Evolutionary conservation across 2,329 filamentous ascomycete genomes (phyloP).

Genomic region (Triangularia verruculosa): DNA sequence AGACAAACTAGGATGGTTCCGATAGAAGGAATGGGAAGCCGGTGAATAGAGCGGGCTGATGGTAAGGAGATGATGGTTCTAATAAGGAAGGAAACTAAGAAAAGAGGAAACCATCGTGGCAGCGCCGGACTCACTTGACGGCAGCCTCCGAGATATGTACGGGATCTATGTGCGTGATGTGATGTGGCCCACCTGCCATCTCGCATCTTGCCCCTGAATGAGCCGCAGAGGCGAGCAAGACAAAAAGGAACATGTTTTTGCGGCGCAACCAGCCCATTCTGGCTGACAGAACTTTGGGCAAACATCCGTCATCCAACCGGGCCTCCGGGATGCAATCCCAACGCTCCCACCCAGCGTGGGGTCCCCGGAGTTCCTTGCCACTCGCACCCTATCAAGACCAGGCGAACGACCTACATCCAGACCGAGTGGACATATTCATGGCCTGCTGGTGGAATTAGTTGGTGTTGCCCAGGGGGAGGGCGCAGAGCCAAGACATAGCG

Average conservation of each 20-base stretch:
- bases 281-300: constrained; percentile 6
- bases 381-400: constrained; percentile 12
- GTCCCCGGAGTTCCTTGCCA: constrained; percentile 5
- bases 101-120: constrained; percentile 7
- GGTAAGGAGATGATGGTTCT: not conserved
- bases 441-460: not conserved
- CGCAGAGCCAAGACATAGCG: constrained; percentile 9
- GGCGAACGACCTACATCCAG: not conserved
- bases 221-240: constrained; percentile 13
- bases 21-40: not conserved
- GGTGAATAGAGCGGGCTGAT: not conserved
- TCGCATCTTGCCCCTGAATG: constrained; percentile 14
- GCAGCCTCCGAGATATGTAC: not conserved
- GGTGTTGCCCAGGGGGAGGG: constrained; percentile 1
- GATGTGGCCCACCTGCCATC: not conserved
- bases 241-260: constrained; percentile 6
- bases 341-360: constrained; percentile 12
- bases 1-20: not conserved
- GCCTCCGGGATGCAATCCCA: constrained; percentile 12
- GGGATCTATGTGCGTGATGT: not conserved
- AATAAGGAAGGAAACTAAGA: not conserved
- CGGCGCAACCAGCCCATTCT: constrained; percentile 9
- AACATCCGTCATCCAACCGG: constrained; percentile 24
- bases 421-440: constrained; percentile 6
- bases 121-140: constrained; percentile 3